Evolutionary conservation across 1,284 basidiomycete species (phyloP), one percentile per base, ranked within the genome.

Genomic region (Calocybe gambosa): DNA sequence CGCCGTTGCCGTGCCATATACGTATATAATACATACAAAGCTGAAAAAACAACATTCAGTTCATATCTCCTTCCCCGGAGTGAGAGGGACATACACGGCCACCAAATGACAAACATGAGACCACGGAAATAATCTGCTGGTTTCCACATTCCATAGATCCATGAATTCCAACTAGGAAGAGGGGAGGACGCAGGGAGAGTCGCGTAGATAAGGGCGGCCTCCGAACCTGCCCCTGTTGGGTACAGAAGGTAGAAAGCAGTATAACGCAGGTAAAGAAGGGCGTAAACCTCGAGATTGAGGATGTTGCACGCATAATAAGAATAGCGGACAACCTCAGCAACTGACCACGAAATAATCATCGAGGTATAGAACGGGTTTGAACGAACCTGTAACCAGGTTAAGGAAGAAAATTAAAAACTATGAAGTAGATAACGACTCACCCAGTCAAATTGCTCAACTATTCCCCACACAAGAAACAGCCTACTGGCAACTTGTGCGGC

Each of bases 281-380:
- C 20, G 42, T 60, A 61, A 5, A 78, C 72, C 52, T 74, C 71
- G 45, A 49, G 47, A 5, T 76, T 78, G 38, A 89, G 57, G 7
- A 97, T 77, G 39, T 74, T 73, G 58, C 76, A 74, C 2, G 87
- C 84, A 68, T 99, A 99, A 73, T 89, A 96, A 6, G 83, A 68
- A 67, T 99, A 99, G 21, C 95, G 89, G 51, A 96, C 82, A 44
- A 93, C 79, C 65, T 99, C 95, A 34, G 93, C 93, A 48, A 88
- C 57, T 1, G 89, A 85, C 95, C 95, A 99, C 0, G 95, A 91
- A 52, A 96, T 68, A 44, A 98, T 78, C 92, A 97, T 95, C 42
- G 85, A 84, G 2, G 90, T 80, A 70, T 90, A 98, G 26, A 93
- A 67, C 2, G 95, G 89, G 60, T 81, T 86, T 3, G 72, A 64